These are phyloP conservation scores for Rhododendron kiyosumense DNA, from an alignment of 148 eudicot species.

Conservation along the genomic window DNA sequence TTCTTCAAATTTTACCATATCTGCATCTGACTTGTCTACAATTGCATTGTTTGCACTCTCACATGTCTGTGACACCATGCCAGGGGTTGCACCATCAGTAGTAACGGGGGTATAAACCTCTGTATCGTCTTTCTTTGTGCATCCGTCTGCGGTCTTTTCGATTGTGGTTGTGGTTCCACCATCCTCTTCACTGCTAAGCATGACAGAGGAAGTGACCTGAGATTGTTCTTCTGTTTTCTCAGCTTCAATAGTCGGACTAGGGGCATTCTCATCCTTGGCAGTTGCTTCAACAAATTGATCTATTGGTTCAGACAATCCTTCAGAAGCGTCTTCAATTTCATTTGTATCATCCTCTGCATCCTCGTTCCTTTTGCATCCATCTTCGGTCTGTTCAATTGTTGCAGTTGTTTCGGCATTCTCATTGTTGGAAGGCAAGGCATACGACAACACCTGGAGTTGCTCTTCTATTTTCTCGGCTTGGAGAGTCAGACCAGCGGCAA, in stretches of 20 bases:
- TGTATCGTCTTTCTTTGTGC: not conserved
- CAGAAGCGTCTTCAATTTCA: not conserved
- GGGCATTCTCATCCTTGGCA: not conserved
- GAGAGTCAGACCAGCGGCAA: not conserved
- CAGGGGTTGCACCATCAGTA: not conserved
- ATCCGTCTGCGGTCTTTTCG: not conserved
- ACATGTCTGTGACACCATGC: not conserved
- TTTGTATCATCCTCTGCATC: not conserved
- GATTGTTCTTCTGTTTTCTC: not conserved
- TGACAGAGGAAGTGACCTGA: slow-evolving; percentile 1
- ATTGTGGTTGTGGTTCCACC: slow-evolving; percentile 5
- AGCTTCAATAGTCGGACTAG: not conserved
- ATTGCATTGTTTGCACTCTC: not conserved
- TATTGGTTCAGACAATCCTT: not conserved
- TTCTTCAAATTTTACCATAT: not conserved
- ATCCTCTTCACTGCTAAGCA: not conserved
- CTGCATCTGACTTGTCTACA: not conserved
- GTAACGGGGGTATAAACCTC: not conserved
- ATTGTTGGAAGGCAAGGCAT: not conserved
- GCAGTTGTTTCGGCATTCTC: not conserved
- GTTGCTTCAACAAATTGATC: not conserved
- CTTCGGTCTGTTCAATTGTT: not conserved
- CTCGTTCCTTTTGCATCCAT: not conserved
- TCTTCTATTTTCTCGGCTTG: not conserved
- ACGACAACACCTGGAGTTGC: not conserved